Percentiles rank a stretch among this genome's conserved stretches.
These are phyloP conservation scores for Penicillium longicatenatum DNA, from an alignment of 495 filamentous ascomycete species.

Conservation along the genomic window DNA sequence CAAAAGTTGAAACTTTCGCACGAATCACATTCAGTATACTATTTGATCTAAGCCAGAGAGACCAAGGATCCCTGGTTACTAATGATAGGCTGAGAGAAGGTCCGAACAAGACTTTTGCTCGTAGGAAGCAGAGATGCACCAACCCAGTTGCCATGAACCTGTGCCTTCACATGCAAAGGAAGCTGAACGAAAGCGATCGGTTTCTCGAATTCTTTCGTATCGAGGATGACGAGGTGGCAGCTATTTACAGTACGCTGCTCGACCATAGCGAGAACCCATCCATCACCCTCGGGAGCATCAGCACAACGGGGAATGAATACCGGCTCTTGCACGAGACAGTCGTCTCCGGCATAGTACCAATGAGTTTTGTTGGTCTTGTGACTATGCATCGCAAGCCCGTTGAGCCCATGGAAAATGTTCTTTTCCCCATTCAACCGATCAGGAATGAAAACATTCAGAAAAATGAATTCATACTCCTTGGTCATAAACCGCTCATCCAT, in stretches of 20 bases:
- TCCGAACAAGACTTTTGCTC: not conserved
- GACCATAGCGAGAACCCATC: not conserved
- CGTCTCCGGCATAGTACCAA: not conserved
- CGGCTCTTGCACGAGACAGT: not conserved
- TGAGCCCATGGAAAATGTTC: not conserved
- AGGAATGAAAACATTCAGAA: not conserved
- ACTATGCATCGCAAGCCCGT: not conserved
- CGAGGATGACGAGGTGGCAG: not conserved
- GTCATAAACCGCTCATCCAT: not conserved
- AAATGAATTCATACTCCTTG: not conserved
- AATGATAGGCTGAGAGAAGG: not conserved
- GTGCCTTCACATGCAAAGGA: not conserved
- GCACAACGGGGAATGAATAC: not conserved
- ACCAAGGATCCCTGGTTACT: not conserved
- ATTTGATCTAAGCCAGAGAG: too few species aligned
- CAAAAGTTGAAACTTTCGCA: too few species aligned
- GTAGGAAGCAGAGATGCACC: not conserved
- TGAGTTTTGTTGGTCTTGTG: not conserved
- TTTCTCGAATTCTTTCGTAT: not conserved
- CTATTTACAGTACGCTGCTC: not conserved
- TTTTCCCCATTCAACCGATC: not conserved
- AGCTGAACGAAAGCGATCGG: not conserved
- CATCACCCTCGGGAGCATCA: not conserved
- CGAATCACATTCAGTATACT: too few species aligned
- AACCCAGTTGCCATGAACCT: not conserved